Evolutionary conservation across 1,284 basidiomycete species (phyloP), one percentile per base, ranked within the genome.

Genomic region (Grifola frondosa): DNA sequence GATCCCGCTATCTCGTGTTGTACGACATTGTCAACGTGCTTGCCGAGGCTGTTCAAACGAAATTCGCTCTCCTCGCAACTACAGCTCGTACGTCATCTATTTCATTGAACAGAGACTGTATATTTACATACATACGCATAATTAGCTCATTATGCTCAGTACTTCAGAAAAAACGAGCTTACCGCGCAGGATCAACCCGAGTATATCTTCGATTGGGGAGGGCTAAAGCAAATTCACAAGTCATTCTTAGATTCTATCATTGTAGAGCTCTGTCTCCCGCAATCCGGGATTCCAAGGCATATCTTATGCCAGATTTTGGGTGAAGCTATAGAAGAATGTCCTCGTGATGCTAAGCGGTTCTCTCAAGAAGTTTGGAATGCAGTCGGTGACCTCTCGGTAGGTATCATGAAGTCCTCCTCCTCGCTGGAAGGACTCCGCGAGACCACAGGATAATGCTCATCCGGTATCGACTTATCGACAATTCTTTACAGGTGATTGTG

Each of bases 181-280:
- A 66, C 66, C 6, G 39, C 42, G 5, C 21, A 50, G 7, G 64
- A 71, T 12, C 71, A 76, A 38, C 68, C 63, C 7, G 70, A 70
- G 40, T 61, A 78, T 32, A 64, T 73, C 6, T 90, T 90, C 59
- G 80, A 88, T 52, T 81, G 75, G 73, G 65, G 60, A 7, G 70
- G 69, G 32, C 62, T 88, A 40, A 77, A 78, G 50, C 67, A 71
- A 20, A 78, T 81, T 28, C 79, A 84, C 54, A 74, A 74, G 52
- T 89, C 86, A 2, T 90, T 87, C 66, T 61, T 89, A 31, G 88
- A 89, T 60, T 87, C 84, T 1, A 84, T 89, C 44, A 75, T 90
- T 48, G 77, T 90, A 47, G 88, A 90, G 57, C 63, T 90, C 3
- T 85, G 81, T 56, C 80, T 90, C 48, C 87, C 87, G 5, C 63